phyloP scores from a whole-genome alignment of 768 basidiomycete species.

The Grammothele lineata region DNA sequence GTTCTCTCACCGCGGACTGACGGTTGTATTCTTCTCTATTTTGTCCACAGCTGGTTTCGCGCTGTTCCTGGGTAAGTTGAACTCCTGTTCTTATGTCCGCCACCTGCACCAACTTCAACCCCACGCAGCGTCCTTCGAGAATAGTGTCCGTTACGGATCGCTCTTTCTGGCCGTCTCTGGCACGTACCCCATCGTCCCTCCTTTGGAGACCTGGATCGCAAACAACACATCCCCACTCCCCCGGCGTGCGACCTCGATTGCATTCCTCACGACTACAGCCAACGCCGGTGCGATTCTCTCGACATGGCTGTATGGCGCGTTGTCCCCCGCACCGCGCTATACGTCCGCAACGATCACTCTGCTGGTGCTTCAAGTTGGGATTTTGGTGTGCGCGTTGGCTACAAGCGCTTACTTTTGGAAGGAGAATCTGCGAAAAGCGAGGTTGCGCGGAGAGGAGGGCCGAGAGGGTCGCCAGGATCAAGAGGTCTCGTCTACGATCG shows the following conservation, averaged over 20 bases:
- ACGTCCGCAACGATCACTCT: neutral
- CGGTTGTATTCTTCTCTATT: conserved; percentile 40
- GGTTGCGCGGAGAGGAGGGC: too few species aligned
- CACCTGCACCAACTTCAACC: neutral
- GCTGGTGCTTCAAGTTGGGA: neutral
- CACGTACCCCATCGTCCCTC: conserved; percentile 47
- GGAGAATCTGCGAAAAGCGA: neutral
- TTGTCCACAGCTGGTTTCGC: conserved; percentile 46
- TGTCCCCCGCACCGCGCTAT: conserved; percentile 5
- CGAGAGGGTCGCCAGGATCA: too few species aligned
- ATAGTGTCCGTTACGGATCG: conserved; percentile 44
- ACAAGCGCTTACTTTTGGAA: neutral
- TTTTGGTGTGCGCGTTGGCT: neutral
- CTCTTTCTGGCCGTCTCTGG: conserved; percentile 53
- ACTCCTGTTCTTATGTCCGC: too few species aligned
- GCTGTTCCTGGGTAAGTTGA: conserved; percentile 45
- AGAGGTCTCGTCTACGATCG: neutral
- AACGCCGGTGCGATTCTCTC: conserved; percentile 58
- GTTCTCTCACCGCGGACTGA: conserved; percentile 46
- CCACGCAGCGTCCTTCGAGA: conserved; percentile 29
- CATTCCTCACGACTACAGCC: conserved; percentile 52
- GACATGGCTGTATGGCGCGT: conserved; percentile 50
- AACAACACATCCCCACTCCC: conserved; percentile 57
- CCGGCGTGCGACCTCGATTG: conserved; percentile 55
- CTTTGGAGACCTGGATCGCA: conserved; percentile 53